Conservation (phyloP, 2,329 filamentous ascomycete genomes). For the Chalaropsis thielavioides region DNA sequence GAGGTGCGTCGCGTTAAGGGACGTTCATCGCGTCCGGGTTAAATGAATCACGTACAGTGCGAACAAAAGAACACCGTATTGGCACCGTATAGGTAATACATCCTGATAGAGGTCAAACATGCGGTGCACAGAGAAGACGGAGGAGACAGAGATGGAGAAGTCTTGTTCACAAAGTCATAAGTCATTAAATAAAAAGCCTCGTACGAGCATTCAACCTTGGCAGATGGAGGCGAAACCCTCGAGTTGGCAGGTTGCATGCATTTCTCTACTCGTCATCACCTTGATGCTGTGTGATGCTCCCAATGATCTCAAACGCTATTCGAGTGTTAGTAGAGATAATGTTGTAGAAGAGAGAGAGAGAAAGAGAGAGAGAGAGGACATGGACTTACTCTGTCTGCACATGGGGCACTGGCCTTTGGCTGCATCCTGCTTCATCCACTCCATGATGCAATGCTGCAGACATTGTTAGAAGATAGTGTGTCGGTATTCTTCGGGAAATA, state of each 20-base stretch:
- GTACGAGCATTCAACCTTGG: background rate
- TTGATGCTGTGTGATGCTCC: background rate
- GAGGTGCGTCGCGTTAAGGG: slow-evolving; percentile 5
- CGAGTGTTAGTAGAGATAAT: background rate
- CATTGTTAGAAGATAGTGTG: slow-evolving; percentile 19
- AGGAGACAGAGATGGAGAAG: background rate
- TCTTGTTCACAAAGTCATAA: background rate
- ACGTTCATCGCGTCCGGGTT: background rate
- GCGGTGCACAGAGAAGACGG: background rate
- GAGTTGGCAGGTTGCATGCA: too few relatives aligned
- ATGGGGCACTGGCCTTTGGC: slow-evolving; percentile 92
- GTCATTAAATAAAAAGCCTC: background rate
- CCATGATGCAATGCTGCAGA: slow-evolving; percentile 74
- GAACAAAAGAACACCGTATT: background rate
- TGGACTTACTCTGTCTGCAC: slow-evolving; percentile 72
- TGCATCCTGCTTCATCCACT: slow-evolving; percentile 92
- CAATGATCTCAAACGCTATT: slow-evolving; percentile 12
- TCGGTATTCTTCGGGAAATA: background rate
- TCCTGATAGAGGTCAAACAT: background rate
- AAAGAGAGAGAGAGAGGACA: background rate
- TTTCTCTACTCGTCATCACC: background rate
- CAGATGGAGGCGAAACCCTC: too few relatives aligned
- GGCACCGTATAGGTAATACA: background rate
- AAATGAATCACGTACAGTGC: slow-evolving; percentile 15
- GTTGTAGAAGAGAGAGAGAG: background rate